These are phyloP conservation scores for Pseudocercospora vitis DNA, from an alignment of 2,329 filamentous ascomycete genomes.

Conservation along the genomic window DNA sequence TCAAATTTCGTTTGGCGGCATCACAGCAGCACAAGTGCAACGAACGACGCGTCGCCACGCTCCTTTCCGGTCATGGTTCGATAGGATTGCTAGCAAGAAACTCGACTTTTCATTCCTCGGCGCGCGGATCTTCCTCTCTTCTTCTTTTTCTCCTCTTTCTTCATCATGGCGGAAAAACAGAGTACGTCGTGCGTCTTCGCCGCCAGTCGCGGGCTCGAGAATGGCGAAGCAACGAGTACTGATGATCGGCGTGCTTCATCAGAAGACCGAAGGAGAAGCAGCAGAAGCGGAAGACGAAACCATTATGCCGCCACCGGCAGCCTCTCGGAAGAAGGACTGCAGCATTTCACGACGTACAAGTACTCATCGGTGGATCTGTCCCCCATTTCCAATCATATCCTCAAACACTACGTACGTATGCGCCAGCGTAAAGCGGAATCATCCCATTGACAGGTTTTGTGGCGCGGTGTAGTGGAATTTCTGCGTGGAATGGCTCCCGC, in stretches of 20 bases:
- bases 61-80: slow-evolving; percentile 4
- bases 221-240: too few species aligned
- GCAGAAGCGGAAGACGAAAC: slow-evolving; percentile 15
- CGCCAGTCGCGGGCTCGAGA: background rate
- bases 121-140: background rate
- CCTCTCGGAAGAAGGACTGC: slow-evolving; percentile 83
- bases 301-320: slow-evolving; percentile 21
- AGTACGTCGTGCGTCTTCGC: slow-evolving; percentile 4
- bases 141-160: background rate
- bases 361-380: slow-evolving; percentile 98
- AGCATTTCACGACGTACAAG: slow-evolving; percentile 92
- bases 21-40: background rate
- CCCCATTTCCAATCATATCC: slow-evolving; percentile 85
- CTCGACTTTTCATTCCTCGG: too few species aligned
- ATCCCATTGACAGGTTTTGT: too few species aligned
- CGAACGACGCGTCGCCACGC: background rate
- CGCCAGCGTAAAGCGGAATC: background rate
- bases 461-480: slow-evolving; percentile 94
- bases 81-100: slow-evolving; percentile 6
- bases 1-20: slow-evolving; percentile 6
- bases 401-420: slow-evolving; percentile 83
- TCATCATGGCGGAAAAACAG: slow-evolving; percentile 8
- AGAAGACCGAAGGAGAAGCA: too few species aligned
- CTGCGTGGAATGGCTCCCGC: slow-evolving; percentile 83
- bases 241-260: too few species aligned